These are phyloP conservation scores for Polyporus tsugae DNA, from an alignment of 1,284 basidiomycete genomes.

Conservation along the genomic window DNA sequence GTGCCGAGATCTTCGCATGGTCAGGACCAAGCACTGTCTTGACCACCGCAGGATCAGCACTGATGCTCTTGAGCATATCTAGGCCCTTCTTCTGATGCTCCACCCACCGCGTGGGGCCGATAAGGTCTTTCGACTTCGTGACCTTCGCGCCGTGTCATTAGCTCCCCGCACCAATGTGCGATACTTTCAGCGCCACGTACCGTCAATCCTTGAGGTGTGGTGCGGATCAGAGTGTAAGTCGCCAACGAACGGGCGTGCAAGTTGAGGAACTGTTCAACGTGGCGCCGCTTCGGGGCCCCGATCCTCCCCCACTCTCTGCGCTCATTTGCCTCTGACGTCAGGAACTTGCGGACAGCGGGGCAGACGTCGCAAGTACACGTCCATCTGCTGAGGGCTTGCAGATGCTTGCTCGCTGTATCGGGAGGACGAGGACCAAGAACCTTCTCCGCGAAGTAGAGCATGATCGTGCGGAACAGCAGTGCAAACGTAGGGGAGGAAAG, in stretches of 20 bases:
- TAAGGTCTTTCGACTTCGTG: not conserved
- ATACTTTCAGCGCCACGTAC: not conserved
- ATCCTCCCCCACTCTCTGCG: not conserved
- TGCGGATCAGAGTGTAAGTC: not conserved
- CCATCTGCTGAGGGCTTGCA: not conserved
- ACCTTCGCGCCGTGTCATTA: not conserved
- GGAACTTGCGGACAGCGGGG: not conserved
- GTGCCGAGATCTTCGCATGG: conserved; percentile 1
- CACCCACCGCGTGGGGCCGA: not conserved
- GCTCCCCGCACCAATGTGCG: not conserved
- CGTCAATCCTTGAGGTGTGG: not conserved
- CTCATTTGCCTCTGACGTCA: not conserved
- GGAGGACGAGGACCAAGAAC: not conserved
- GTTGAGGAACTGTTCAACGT: not conserved
- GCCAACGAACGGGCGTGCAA: not conserved
- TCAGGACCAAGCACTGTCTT: not conserved
- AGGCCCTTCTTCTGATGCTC: not conserved
- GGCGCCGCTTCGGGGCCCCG: not conserved
- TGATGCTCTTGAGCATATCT: not conserved
- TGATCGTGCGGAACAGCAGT: not conserved
- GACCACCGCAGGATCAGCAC: not conserved
- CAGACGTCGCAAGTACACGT: not conserved
- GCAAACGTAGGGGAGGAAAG: not conserved
- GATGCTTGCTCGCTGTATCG: not conserved
- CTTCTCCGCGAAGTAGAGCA: not conserved